A percentile compares a stretch with the other conserved stretches of the same genome.
Evolutionary conservation across 78 protist genomes (phyloP).

Genomic region (Dictyostelium citrinum): DNA sequence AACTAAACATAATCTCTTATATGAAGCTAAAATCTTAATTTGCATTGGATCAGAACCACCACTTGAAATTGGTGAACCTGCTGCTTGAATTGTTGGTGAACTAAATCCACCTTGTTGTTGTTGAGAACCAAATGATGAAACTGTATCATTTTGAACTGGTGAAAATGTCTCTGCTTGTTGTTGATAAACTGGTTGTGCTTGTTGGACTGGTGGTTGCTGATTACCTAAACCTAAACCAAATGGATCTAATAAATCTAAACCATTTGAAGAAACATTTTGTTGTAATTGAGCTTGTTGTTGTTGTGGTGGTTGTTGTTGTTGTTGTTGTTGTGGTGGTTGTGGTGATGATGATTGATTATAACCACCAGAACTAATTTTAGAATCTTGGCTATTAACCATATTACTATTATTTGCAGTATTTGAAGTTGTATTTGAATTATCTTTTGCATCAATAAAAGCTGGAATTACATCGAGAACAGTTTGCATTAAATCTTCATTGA

Average conservation of each 20-base stretch:
- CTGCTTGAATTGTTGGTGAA: slow-evolving; percentile 8
- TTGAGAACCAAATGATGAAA: background rate
- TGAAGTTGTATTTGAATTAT: background rate
- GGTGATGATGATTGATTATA: background rate
- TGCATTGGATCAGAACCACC: slow-evolving; percentile 20
- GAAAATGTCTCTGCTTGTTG: slow-evolving; percentile 5
- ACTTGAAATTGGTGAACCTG: slow-evolving; percentile 15
- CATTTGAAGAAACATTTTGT: background rate
- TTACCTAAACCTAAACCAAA: slow-evolving; percentile 53
- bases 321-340: background rate
- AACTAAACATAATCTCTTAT: slow-evolving; percentile 24
- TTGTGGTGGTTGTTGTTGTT: background rate
- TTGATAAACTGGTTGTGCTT: slow-evolving; percentile 5
- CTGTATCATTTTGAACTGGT: background rate
- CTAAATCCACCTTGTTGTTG: background rate
- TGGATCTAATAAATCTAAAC: slow-evolving; percentile 68
- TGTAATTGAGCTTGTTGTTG: background rate
- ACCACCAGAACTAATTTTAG: slow-evolving; percentile 38
- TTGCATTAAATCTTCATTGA: slow-evolving; percentile 79
- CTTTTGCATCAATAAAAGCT: slow-evolving; percentile 44
- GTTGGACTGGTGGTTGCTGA: background rate
- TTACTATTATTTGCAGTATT: background rate
- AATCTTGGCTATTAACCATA: background rate
- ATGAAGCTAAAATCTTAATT: slow-evolving; percentile 36
- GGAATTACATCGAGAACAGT: slow-evolving; percentile 76